These are phyloP conservation scores for Malus hybrid DNA, from an alignment of 331 rosid genomes.

Conservation along the genomic window DNA sequence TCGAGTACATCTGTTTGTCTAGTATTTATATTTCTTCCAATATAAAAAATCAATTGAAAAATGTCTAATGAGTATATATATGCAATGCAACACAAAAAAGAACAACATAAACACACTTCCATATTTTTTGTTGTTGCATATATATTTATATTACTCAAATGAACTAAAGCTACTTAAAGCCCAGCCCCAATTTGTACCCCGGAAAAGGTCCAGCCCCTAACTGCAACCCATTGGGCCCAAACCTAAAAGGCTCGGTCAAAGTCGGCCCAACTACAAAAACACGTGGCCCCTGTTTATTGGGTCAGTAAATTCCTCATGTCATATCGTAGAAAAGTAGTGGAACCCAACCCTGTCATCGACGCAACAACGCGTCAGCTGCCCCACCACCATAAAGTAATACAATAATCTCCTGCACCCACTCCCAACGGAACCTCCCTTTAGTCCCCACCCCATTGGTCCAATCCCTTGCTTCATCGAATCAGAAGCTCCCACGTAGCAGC, in stretches of 20 bases:
- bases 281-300: not conserved
- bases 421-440: not conserved
- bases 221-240: not conserved
- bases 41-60: no score
- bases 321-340: conserved; percentile 5
- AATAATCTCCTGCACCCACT: not conserved
- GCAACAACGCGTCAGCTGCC: conserved; percentile 17
- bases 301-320: not conserved
- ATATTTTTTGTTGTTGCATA: no score
- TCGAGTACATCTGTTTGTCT: not conserved
- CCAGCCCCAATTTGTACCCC: not conserved
- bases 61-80: not conserved
- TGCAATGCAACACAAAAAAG: not conserved
- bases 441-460: not conserved
- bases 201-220: not conserved
- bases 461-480: not conserved
- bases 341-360: conserved; percentile 16
- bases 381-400: not conserved
- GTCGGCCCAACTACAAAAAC: not conserved
- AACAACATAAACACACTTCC: no score
- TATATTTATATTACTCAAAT: no score
- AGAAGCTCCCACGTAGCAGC: not conserved
- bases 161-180: not conserved
- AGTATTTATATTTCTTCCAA: no score
- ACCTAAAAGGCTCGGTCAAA: not conserved